Base-by-base conservation (phyloP, 306 rosid genomes). In the Betula pendula region DNA sequence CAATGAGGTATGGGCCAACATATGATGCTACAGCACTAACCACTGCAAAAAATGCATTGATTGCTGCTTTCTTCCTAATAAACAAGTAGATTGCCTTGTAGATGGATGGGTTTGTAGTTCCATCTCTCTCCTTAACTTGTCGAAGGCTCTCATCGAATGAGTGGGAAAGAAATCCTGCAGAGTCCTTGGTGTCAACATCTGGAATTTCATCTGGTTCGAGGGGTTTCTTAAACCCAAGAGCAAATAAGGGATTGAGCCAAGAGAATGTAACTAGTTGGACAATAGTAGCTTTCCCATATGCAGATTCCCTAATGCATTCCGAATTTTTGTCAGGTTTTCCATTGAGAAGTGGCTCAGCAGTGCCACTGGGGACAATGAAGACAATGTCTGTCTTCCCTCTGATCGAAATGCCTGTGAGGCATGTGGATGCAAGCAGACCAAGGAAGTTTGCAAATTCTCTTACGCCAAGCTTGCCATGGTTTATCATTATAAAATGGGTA, bases 161-260 rank as follows among this genome's bases (percentile, higher is more conserved):
- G 49, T 13, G 56, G 3, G 89, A 88, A 25, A 89, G 84, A 74
- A 79, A 88, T 27, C 77, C 88, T 6, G 97, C 97, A 8, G 96
- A 90, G 81, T 95, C 97, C 71, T 84, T 87, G 38, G 75, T 75
- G 73, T 86, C 87, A 72, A 94, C 82, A 47, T 90, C 77, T 27
- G 98, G 98, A 73, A 95, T 82, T 70, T 90, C 93, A 60, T 81
- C 83, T 63, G 67, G 83, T 33, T 89, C 91, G 8, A 95, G 84
- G 0, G 98, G 91, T 51, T 88, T 95, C 88, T 76, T 92, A 20
- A 77, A 81, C 51, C 98, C 98, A 50, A 83, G 56, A 1, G 84
- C 82, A 75, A 95, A 92, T 83, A 95, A 82, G 0, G 96, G 97
- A 58, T 89, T 95, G 76, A 95, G 97, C 98, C 98, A 95, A 19